Conservation (phyloP, 495 filamentous ascomycete species). For the Haplographium delicatum region DNA sequence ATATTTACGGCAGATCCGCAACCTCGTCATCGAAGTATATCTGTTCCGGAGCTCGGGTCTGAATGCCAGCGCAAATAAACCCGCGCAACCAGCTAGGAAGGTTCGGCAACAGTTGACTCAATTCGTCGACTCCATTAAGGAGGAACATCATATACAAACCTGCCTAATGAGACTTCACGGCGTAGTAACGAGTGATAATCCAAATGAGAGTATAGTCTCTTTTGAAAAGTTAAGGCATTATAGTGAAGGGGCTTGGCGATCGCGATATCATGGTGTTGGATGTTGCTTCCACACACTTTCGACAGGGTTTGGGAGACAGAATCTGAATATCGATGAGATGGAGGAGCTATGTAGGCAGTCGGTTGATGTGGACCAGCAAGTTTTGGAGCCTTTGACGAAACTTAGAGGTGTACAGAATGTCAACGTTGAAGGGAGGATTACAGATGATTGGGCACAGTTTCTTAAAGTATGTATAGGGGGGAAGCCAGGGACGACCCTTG, state of each 20-base stretch:
- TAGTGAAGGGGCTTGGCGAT: background rate
- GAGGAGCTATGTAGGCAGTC: conserved; percentile 7
- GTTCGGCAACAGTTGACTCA: background rate
- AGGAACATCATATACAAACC: background rate
- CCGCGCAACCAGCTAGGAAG: background rate
- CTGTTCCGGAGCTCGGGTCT: background rate
- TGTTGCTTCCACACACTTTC: background rate
- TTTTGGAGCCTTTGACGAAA: conserved; percentile 4
- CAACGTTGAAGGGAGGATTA: background rate
- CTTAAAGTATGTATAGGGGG: background rate
- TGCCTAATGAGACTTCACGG: background rate
- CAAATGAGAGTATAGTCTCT: background rate
- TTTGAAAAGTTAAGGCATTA: background rate
- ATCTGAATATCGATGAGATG: background rate
- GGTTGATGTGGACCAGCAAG: conserved; percentile 7
- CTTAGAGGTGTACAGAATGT: background rate
- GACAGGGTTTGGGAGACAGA: background rate
- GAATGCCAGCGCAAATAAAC: background rate
- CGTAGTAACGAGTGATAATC: background rate
- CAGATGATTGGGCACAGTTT: conserved; percentile 2
- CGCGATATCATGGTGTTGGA: background rate
- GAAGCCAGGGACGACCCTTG: background rate
- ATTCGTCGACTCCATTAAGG: background rate
- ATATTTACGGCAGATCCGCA: background rate
- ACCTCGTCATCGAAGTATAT: conserved; percentile 5